Evolutionary conservation across 1,284 basidiomycete genomes (phyloP), one percentile per base, ranked within the genome.

Genomic region (Laetiporus sulphureus): DNA sequence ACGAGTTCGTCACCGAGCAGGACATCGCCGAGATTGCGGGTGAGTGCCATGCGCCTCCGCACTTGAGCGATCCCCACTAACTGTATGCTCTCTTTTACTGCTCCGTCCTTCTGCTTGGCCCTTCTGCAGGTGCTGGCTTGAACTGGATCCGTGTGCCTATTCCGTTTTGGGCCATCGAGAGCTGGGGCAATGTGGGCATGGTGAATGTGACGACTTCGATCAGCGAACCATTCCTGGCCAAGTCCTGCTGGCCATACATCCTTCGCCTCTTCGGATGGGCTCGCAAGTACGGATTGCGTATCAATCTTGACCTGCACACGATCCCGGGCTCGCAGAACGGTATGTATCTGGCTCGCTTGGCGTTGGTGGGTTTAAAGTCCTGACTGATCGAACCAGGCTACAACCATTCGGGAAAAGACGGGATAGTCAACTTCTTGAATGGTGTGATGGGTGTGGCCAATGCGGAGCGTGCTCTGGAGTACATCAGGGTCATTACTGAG

Each of bases 231-330:
- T 66, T 64, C 53, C 44, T 64, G 32, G 54, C 56, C 19, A 46
- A 51, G 24, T 51, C 55, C 8, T 60, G 55, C 40, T 66, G 64
- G 64, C 55, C 54, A 53, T 62, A 82, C 61, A 81, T 89, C 48
- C 66, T 90, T 38, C 83, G 81, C 43, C 69, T 83, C 3, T 59
- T 93, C 37, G 68, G 72, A 16, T 95, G 91, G 91, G 83, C 83
- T 31, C 75, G 91, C 47, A 94, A 94, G 65, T 95, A 96, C 60
- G 91, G 92, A 12, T 52, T 95, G 4, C 74, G 91, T 22, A 76
- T 94, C 47, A 83, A 90, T 53, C 65, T 95, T 37, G 92, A 95
- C 64, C 60, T 93, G 36, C 90, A 92, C 61, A 80, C 86, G 3
- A 69, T 83, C 12, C 90, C 90, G 3, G 78, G 85, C n/a, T 81